These are phyloP conservation scores for Rhodotorula kratochvilovae DNA, from an alignment of 768 basidiomycete species.

Conservation along the genomic window DNA sequence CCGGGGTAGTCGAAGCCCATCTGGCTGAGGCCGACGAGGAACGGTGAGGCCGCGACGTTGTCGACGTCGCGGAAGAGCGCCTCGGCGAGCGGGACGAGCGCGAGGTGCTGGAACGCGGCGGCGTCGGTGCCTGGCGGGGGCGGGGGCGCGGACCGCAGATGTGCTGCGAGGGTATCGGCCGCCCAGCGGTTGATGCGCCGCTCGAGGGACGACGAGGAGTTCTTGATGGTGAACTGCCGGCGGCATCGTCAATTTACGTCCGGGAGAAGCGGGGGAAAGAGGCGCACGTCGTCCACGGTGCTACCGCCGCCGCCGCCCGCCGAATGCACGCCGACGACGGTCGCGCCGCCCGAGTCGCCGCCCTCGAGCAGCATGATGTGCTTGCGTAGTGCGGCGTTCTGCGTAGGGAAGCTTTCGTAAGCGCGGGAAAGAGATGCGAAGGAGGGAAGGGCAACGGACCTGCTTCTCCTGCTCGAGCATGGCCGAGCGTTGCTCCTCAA, in stretches of 20 bases:
- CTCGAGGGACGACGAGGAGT: constrained; percentile 73
- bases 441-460: not conserved
- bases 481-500: constrained; percentile 25
- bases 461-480: constrained; percentile 40
- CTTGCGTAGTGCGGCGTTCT: constrained; percentile 66
- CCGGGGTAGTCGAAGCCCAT: constrained; percentile 35
- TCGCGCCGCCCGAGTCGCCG: constrained; percentile 46
- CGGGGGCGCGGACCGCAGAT: constrained; percentile 57
- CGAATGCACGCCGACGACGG: constrained; percentile 32
- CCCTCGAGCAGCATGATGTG: constrained; percentile 74
- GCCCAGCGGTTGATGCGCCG: constrained; percentile 83
- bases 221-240: constrained; percentile 81
- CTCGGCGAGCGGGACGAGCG: constrained; percentile 49
- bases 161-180: constrained; percentile 61
- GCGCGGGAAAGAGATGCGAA: not conserved
- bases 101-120: constrained; percentile 17
- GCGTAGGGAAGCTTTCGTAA: constrained; percentile 43
- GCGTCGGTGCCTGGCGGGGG: constrained; percentile 51
- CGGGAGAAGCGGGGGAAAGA: constrained; percentile 31
- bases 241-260: too few relatives aligned
- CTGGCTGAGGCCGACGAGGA: constrained; percentile 54
- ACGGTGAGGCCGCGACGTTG: constrained; percentile 51
- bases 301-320: constrained; percentile 31
- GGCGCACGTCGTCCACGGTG: constrained; percentile 36
- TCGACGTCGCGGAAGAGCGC: constrained; percentile 50